phyloP scores from a whole-genome alignment of 495 filamentous ascomycete species.

The Poronia punctata region DNA sequence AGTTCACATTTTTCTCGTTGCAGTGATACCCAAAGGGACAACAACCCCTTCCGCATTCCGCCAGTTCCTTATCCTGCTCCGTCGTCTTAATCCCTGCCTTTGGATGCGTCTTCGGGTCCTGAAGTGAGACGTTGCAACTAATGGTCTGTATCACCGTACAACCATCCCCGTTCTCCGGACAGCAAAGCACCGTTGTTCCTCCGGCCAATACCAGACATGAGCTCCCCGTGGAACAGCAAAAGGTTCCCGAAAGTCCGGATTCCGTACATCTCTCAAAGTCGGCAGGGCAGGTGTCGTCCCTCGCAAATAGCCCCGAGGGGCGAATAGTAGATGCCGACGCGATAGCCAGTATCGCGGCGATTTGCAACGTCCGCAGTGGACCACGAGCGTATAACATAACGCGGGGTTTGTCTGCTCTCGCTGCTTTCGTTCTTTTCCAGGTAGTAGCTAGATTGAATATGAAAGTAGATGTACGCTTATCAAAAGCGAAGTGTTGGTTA shows the following conservation, averaged over 20 bases:
- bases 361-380: slow-evolving; percentile 18
- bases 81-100: slow-evolving; percentile 63
- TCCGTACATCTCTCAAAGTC: slow-evolving; percentile 42
- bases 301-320: slow-evolving; percentile 23
- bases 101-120: slow-evolving; percentile 58
- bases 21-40: slow-evolving; percentile 81
- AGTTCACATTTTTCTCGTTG: slow-evolving; percentile 30
- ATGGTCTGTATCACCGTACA: slow-evolving; percentile 65
- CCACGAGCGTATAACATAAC: slow-evolving; percentile 13
- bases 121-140: slow-evolving; percentile 58
- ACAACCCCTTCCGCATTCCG: slow-evolving; percentile 45
- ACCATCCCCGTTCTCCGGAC: slow-evolving; percentile 52
- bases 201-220: slow-evolving; percentile 61
- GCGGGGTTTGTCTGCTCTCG: neutral
- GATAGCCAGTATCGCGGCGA: slow-evolving; percentile 24
- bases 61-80: slow-evolving; percentile 46
- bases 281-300: slow-evolving; percentile 26
- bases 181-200: slow-evolving; percentile 68
- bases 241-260: slow-evolving; percentile 54
- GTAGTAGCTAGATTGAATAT: neutral
- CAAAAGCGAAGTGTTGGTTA: no score
- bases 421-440: slow-evolving; percentile 1
- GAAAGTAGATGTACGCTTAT: slow-evolving; percentile 7
- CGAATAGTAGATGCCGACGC: slow-evolving; percentile 24
- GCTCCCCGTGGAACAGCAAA: slow-evolving; percentile 64